Evolutionary conservation across 2,329 filamentous ascomycete species (phyloP).

Genomic region (Fusarium sp.): DNA sequence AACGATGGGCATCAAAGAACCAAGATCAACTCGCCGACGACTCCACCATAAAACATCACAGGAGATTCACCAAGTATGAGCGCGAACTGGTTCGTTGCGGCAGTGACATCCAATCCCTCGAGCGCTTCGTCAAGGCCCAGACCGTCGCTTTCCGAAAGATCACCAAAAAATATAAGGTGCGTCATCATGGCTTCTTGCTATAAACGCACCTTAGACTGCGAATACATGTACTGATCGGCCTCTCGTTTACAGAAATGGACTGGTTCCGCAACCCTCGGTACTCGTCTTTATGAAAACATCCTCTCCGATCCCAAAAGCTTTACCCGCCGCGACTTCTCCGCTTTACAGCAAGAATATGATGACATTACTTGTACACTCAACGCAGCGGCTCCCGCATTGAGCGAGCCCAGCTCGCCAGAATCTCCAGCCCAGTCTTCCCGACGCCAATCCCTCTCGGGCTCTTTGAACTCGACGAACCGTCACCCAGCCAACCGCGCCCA

Average conservation of each 20-base stretch:
- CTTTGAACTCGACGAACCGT: slow-evolving; percentile 2
- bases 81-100: slow-evolving; percentile 67
- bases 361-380: slow-evolving; percentile 61
- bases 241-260: slow-evolving; percentile 76
- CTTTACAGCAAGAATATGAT: slow-evolving; percentile 62
- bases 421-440: slow-evolving; percentile 32
- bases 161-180: slow-evolving; percentile 80
- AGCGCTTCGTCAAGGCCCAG: slow-evolving; percentile 79
- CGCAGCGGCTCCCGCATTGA: slow-evolving; percentile 55
- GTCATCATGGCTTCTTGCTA: neutral
- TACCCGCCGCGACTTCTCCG: slow-evolving; percentile 71
- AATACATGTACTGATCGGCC: neutral
- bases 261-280: slow-evolving; percentile 71
- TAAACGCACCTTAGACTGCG: neutral
- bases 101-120: slow-evolving; percentile 76
- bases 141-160: slow-evolving; percentile 83
- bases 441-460: slow-evolving; percentile 19
- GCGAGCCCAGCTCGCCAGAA: slow-evolving; percentile 54
- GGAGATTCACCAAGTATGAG: slow-evolving; percentile 65
- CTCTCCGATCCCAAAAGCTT: slow-evolving; percentile 77
- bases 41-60: slow-evolving; percentile 59
- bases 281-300: slow-evolving; percentile 74
- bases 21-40: slow-evolving; percentile 42
- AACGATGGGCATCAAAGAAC: slow-evolving; percentile 58
- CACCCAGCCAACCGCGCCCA: slow-evolving; percentile 41